A percentile compares a stretch with the other conserved stretches of the same genome.
Conservation (phyloP, 768 basidiomycete genomes). For the Gymnopilus junonius region DNA sequence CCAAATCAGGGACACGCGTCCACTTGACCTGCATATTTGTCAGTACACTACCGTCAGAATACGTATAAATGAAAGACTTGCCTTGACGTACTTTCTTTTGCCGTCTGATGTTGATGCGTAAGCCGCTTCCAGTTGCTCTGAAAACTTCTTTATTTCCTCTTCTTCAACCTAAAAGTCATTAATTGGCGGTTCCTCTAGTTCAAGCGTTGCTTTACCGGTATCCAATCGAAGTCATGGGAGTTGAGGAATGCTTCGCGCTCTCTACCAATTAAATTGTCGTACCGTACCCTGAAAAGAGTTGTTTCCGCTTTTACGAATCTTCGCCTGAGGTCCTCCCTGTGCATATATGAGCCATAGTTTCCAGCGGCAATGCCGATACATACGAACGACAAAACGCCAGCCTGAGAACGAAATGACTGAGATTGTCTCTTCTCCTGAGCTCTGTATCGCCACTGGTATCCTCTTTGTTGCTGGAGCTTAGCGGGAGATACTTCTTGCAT, state of each 20-base stretch:
- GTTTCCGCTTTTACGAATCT: slow-evolving; percentile 91
- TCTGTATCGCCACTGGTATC: slow-evolving; percentile 44
- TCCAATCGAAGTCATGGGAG: slow-evolving; percentile 68
- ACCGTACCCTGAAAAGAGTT: slow-evolving; percentile 82
- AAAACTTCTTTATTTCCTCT: slow-evolving; percentile 56
- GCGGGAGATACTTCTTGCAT: slow-evolving; percentile 75
- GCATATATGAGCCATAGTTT: neutral
- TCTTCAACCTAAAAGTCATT: slow-evolving; percentile 51
- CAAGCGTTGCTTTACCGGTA: slow-evolving; percentile 44
- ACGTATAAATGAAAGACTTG: neutral
- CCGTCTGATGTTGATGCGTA: slow-evolving; percentile 37
- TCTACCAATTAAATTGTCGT: slow-evolving; percentile 58
- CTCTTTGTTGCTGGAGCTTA: slow-evolving; percentile 53
- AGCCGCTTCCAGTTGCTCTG: slow-evolving; percentile 49
- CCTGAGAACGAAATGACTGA: slow-evolving; percentile 92
- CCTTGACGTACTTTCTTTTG: slow-evolving; percentile 80
- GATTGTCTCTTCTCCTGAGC: slow-evolving; percentile 82
- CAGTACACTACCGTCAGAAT: neutral
- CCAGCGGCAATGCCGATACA: slow-evolving; percentile 36
- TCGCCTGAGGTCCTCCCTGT: slow-evolving; percentile 85
- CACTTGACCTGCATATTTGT: slow-evolving; percentile 76
- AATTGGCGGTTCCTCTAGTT: neutral
- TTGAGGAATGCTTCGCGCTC: slow-evolving; percentile 73
- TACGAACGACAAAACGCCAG: slow-evolving; percentile 97
- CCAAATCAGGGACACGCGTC: slow-evolving; percentile 93